Base-by-base conservation (phyloP, 495 filamentous ascomycete species). In the Aspergillus homomorphus region DNA sequence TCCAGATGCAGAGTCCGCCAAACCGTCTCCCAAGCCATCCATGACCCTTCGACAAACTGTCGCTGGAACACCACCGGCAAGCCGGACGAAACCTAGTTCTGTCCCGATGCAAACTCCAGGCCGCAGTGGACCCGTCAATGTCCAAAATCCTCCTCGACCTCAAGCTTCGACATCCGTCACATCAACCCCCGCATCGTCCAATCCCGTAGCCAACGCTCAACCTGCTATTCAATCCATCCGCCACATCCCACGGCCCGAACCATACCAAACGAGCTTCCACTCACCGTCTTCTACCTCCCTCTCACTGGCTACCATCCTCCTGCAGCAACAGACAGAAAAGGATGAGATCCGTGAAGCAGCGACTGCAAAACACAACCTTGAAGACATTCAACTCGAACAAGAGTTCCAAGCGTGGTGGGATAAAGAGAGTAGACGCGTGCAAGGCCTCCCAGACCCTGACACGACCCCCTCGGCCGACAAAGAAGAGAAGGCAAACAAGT, bases 401-500 rank as follows among this genome's bases (percentile, higher is more conserved):
- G 90, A 91, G 33, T 98, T 98, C 72, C 89, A 96, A 69, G 87
- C 93, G 67, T 98, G 95, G 94, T 98, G 94, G 94, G 92, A 98
- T 61, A 83, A 87, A 56, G 94, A 98, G 69, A 92, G 88, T 68
- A 81, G 82, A 62, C 82, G 88, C 49, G 75, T 89, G 4, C 79
- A 75, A 63, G 85, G 86, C 48, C 80, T 90, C 42, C 86, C 88
- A 16, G 87, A 86, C 53, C 74, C 74, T 14, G 76, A 71, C 15
- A 69, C 62, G 21, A 51, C 60, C 3, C 55, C 28, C 51, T 59
- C 21, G 24, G 2, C 44, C 8, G 53, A 6, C 54, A 46, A 53
- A 30, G 53, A 20, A 21, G 54, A 60, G 41, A 72, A 59, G 53
- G 53, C 30, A 38, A 51, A 16, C 51, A 33, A 51, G 24, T 21